Evolutionary conservation across 768 basidiomycete genomes (phyloP).

Genomic region (Symmetrospora coprosmae): DNA sequence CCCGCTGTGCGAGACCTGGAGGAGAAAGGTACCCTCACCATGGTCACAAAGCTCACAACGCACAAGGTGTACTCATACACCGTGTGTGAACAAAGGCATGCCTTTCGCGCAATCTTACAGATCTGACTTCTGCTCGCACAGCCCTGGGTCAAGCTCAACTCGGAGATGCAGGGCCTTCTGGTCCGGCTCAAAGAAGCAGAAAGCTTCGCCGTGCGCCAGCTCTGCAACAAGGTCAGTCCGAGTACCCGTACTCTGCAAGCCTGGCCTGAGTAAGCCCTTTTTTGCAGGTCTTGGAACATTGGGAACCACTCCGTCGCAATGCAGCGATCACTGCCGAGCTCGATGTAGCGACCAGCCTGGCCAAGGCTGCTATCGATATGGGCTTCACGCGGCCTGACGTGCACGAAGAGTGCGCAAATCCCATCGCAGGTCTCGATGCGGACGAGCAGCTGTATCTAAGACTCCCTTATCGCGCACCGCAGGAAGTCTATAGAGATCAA

Average conservation of each 20-base stretch:
- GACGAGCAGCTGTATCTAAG: neutral
- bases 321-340: constrained; percentile 12
- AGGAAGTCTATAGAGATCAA: neutral
- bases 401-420: neutral
- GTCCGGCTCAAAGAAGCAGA: constrained; percentile 13
- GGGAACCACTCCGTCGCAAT: constrained; percentile 1
- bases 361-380: neutral
- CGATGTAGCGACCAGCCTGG: constrained; percentile 8
- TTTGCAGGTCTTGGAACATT: neutral
- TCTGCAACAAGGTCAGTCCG: constrained; percentile 1
- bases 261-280: neutral
- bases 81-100: too few relatives aligned
- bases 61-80: neutral
- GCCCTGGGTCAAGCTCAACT: constrained; percentile 16
- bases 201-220: constrained; percentile 3
- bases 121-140: neutral
- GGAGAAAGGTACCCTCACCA: neutral
- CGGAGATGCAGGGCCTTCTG: constrained; percentile 18
- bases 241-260: neutral
- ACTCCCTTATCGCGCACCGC: neutral
- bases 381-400: neutral
- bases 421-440: too few relatives aligned
- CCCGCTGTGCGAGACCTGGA: constrained; percentile 9
- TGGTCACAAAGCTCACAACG: neutral
- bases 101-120: neutral